phyloP scores from a whole-genome alignment of 768 basidiomycete genomes.

The Trametes villosa region DNA sequence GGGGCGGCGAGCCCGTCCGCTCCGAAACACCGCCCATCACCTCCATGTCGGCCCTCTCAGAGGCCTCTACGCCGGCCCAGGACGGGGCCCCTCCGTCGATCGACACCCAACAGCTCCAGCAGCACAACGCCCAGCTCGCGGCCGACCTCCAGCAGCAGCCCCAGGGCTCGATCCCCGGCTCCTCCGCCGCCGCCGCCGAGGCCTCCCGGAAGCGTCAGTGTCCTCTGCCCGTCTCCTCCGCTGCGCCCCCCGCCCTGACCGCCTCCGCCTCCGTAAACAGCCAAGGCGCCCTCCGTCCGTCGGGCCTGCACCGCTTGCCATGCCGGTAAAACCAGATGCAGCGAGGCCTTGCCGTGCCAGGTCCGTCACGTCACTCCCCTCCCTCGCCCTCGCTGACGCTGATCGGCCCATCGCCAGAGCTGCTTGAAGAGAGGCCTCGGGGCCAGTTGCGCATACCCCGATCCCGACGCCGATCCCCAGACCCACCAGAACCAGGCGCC shows the following conservation, averaged over 20 bases:
- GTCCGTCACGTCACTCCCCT: conserved; percentile 40
- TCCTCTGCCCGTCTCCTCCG: conserved; percentile 10
- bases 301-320: conserved; percentile 83
- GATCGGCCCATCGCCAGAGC: conserved; percentile 48
- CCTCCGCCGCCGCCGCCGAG: conserved; percentile 34
- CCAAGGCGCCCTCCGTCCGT: conserved; percentile 81
- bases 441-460: conserved; percentile 72
- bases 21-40: conserved; percentile 43
- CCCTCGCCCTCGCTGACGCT: conserved; percentile 6
- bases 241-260: conserved; percentile 24
- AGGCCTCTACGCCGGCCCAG: conserved; percentile 71
- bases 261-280: conserved; percentile 40
- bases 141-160: conserved; percentile 42
- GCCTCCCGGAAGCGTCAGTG: conserved; percentile 63
- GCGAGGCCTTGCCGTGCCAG: conserved; percentile 83
- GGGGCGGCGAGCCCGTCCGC: conserved; percentile 15
- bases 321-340: conserved; percentile 82
- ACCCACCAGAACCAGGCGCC: conserved; percentile 28
- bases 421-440: conserved; percentile 83
- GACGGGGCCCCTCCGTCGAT: conserved; percentile 61
- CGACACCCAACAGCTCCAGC: conserved; percentile 59
- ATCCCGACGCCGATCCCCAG: conserved; percentile 55
- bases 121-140: conserved; percentile 40
- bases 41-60: conserved; percentile 77
- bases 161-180: conserved; percentile 32